Base-by-base conservation (phyloP, 192 early-diverging fungal species). In the Rhizophagus clarus region DNA sequence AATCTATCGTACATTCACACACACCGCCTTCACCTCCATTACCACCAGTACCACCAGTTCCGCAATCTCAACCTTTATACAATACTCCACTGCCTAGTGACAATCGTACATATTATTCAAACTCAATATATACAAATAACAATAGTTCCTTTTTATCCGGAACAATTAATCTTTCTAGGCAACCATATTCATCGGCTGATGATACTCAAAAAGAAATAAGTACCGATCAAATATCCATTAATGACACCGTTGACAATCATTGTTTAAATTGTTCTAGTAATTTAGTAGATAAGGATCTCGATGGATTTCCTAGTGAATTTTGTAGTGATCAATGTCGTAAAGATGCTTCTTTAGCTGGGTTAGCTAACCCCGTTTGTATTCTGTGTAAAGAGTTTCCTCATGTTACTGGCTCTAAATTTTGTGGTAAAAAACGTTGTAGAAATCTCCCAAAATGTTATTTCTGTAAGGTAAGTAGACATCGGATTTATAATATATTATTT, bases 291-390 rank as follows among this genome's bases (percentile, higher is more conserved):
- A 37, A 1, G n/a, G 74, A 76, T 76, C 51, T 32, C 14, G 74
- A 76, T 11, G 74, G 74, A 4, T 62, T 20, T 40, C 29, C 31
- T 9, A 28, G 74, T 12, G 74, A 76, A 40, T 76, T 29, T 40
- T 76, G 74, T 61, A 62, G 60, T 62, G 74, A 76, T 45, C 34
- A 63, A 40, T 76, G 74, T 63, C 51, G 74, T 10, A 22, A 20
- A 26, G 74, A 31, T 26, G 74, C 74, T 40, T 56, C 47, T 12
- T 26, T 1, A 32, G n/a, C 24, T 10, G 74, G 49, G 1, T 34
- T 40, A 9, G 51, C 49, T 15, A 76, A 28, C 15, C 14, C 29
- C 42, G 20, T 32, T 10, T 76, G 74, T 37, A 76, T 26, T 8
- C 60, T 61, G 40, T 76, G 74, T 63, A 76, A 76, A 26, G 61